phyloP scores from a whole-genome alignment of 1,284 basidiomycete genomes.

The Ceratobasidium sp. region DNA sequence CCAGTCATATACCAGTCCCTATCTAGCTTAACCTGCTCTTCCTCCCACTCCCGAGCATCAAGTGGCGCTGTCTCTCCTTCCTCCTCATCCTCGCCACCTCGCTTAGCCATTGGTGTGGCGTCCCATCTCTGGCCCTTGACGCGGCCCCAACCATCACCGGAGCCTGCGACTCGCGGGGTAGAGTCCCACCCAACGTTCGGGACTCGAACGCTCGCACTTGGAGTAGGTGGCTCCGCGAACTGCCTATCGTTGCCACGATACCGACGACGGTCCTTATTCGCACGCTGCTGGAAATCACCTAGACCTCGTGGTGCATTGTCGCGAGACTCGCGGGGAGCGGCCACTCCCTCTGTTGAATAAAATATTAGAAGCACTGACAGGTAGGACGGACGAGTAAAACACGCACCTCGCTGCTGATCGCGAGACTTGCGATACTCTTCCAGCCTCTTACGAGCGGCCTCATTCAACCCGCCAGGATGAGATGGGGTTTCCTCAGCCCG shows the following conservation, averaged over 20 bases:
- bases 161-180: slow-evolving; percentile 75
- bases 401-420: slow-evolving; percentile 74
- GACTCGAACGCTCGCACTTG: slow-evolving; percentile 75
- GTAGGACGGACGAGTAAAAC: slow-evolving; percentile 35
- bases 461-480: slow-evolving; percentile 89
- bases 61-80: slow-evolving; percentile 66
- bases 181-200: slow-evolving; percentile 93
- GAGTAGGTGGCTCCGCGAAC: slow-evolving; percentile 72
- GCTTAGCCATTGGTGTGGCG: slow-evolving; percentile 79
- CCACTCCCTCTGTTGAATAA: slow-evolving; percentile 68
- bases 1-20: slow-evolving; percentile 90
- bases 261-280: slow-evolving; percentile 68
- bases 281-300: slow-evolving; percentile 74
- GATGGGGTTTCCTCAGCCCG: slow-evolving; percentile 92
- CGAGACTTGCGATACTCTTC: slow-evolving; percentile 79
- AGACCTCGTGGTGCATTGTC: slow-evolving; percentile 72
- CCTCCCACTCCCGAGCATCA: slow-evolving; percentile 90
- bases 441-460: slow-evolving; percentile 74
- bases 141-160: slow-evolving; percentile 65
- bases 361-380: slow-evolving; percentile 1
- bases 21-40: slow-evolving; percentile 89
- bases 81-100: slow-evolving; percentile 68
- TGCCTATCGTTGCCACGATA: slow-evolving; percentile 62
- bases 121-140: slow-evolving; percentile 80
- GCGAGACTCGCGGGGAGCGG: slow-evolving; percentile 66